Evolutionary conservation across 768 basidiomycete species (phyloP).

Genomic region (Mycena olivaceomarginata): DNA sequence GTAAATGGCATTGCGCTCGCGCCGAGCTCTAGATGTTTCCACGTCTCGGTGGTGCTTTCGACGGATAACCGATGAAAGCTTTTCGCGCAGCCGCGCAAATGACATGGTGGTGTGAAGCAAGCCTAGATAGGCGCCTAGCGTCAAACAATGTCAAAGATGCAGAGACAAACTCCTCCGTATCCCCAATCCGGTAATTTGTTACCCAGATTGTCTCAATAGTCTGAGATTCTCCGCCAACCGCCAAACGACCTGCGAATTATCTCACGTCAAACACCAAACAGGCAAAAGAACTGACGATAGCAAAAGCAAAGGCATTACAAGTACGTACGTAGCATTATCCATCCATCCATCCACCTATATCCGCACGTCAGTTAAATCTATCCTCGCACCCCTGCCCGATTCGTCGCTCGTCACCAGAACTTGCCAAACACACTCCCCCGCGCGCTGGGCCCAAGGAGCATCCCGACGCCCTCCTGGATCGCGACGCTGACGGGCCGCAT

Average conservation of each 20-base stretch:
- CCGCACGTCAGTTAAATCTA: background rate
- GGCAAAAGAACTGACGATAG: conserved; percentile 23
- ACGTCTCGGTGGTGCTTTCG: too few relatives aligned
- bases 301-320: conserved; percentile 17
- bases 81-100: too few relatives aligned
- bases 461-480: conserved; percentile 82
- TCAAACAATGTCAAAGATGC: too few relatives aligned
- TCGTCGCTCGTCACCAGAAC: conserved; percentile 67
- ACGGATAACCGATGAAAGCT: too few relatives aligned
- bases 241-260: too few relatives aligned
- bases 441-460: conserved; percentile 69
- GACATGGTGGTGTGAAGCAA: too few relatives aligned
- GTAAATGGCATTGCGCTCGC: background rate
- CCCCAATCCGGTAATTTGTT: too few relatives aligned
- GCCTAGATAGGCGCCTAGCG: too few relatives aligned
- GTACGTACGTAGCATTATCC: conserved; percentile 5
- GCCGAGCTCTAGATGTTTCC: too few relatives aligned
- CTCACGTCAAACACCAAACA: conserved; percentile 10
- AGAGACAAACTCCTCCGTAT: too few relatives aligned
- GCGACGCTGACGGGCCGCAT: conserved; percentile 87
- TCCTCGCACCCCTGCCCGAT: background rate
- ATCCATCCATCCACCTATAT: background rate
- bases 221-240: too few relatives aligned
- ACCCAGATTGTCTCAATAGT: too few relatives aligned
- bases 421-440: conserved; percentile 77